phyloP scores from a whole-genome alignment of 2,329 filamentous ascomycete genomes.

The Hirsutella thompsonii region DNA sequence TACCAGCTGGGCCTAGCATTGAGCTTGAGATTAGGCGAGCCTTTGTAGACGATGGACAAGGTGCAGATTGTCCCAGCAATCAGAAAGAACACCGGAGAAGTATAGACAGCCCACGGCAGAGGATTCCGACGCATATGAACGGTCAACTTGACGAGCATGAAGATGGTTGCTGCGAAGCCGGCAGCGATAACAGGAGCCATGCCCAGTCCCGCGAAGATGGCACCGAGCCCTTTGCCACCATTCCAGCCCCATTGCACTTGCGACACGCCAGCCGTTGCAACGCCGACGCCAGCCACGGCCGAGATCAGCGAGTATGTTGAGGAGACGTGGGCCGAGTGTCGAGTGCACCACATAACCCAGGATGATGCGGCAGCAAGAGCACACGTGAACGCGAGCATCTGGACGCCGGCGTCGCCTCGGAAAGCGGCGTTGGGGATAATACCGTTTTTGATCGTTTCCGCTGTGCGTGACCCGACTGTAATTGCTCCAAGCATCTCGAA shows the following conservation, averaged over 20 bases:
- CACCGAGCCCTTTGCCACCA: conserved; percentile 52
- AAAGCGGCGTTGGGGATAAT: conserved; percentile 51
- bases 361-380: conserved; percentile 48
- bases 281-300: conserved; percentile 52
- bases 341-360: conserved; percentile 71
- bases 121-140: conserved; percentile 63
- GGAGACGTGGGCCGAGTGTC: conserved; percentile 57
- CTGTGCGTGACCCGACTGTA: conserved; percentile 52
- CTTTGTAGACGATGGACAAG: conserved; percentile 70
- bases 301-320: conserved; percentile 59
- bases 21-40: conserved; percentile 54
- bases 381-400: conserved; percentile 53
- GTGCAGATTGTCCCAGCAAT: conserved; percentile 63
- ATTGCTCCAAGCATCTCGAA: conserved; percentile 57
- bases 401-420: conserved; percentile 46
- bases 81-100: conserved; percentile 65
- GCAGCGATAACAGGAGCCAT: conserved; percentile 60
- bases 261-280: conserved; percentile 47
- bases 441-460: conserved; percentile 66
- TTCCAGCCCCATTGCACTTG: conserved; percentile 61
- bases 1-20: conserved; percentile 55
- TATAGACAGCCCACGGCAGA: conserved; percentile 59
- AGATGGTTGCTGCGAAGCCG: conserved; percentile 52
- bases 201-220: conserved; percentile 57
- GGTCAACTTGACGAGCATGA: conserved; percentile 50